phyloP scores from a whole-genome alignment of 1,284 basidiomycete species.

The Mycosarcoma maydis region DNA sequence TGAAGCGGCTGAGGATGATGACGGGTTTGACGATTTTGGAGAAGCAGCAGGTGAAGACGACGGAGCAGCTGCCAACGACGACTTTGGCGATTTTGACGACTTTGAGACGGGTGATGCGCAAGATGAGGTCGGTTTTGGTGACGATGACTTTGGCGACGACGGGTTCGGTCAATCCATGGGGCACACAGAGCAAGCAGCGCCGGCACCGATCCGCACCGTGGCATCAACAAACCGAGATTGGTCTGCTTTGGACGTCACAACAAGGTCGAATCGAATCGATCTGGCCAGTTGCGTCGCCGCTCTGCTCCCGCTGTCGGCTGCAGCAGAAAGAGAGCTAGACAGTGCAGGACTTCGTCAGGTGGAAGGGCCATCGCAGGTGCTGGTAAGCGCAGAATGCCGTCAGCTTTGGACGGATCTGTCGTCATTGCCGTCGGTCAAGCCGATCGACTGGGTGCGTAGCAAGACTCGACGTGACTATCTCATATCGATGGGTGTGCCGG shows the following conservation, averaged over 20 bases:
- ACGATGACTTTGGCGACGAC: conserved; percentile 26
- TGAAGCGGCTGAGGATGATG: conserved; percentile 12
- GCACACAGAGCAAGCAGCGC: neutral
- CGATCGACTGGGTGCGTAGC: conserved; percentile 62
- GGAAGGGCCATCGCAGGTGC: conserved; percentile 51
- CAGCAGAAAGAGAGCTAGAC: conserved; percentile 28
- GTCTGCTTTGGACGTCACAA: conserved; percentile 26
- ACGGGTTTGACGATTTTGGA: conserved; percentile 47
- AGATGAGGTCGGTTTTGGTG: conserved; percentile 20
- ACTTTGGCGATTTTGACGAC: conserved; percentile 52
- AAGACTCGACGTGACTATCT: conserved; percentile 58
- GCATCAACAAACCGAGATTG: conserved; percentile 18
- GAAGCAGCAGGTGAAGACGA: conserved; percentile 13
- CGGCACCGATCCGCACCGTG: neutral
- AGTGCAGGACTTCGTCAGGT: conserved; percentile 47
- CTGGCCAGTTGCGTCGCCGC: conserved; percentile 18
- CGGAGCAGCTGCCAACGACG: conserved; percentile 23
- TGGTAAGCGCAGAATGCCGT: conserved; percentile 40
- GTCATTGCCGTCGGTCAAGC: conserved; percentile 38
- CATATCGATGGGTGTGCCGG: conserved; percentile 63
- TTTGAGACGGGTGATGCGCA: conserved; percentile 37
- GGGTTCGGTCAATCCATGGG: conserved; percentile 12
- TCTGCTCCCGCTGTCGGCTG: conserved; percentile 26
- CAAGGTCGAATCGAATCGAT: conserved; percentile 19
- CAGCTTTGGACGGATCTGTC: conserved; percentile 34